Percentiles rank a stretch among this genome's conserved stretches.
Evolutionary conservation across 2,329 filamentous ascomycete species (phyloP).

Genomic region (Emmonsiellopsis sp.): DNA sequence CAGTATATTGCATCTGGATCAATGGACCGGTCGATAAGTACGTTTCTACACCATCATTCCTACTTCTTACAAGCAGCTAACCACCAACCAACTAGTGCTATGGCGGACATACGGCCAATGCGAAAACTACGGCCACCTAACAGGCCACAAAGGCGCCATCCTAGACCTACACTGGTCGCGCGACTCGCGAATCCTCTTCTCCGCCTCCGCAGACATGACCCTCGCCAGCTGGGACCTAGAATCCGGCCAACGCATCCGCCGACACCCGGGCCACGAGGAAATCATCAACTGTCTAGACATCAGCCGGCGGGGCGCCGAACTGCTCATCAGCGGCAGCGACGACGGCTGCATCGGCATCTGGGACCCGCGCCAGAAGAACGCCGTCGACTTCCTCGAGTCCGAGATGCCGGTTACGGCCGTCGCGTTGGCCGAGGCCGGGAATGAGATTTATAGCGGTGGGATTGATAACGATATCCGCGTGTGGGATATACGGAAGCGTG

Average conservation of each 20-base stretch:
- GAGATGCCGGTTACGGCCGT: slow-evolving; percentile 89
- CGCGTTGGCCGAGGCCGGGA: slow-evolving; percentile 84
- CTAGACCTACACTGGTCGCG: slow-evolving; percentile 94
- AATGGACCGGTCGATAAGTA: slow-evolving; percentile 87
- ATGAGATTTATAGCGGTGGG: slow-evolving; percentile 87
- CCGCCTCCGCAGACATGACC: slow-evolving; percentile 87
- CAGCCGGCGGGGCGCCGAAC: slow-evolving; percentile 79
- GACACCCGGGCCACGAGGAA: slow-evolving; percentile 88
- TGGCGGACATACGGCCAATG: slow-evolving; percentile 91
- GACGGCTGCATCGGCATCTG: slow-evolving; percentile 91
- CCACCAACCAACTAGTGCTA: slow-evolving; percentile 51
- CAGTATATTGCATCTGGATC: slow-evolving; percentile 87
- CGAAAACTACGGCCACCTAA: slow-evolving; percentile 86
- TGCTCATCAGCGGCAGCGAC: slow-evolving; percentile 84
- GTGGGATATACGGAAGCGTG: slow-evolving; percentile 92
- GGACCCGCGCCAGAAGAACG: slow-evolving; percentile 87
- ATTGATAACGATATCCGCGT: slow-evolving; percentile 97
- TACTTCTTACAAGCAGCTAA: background rate
- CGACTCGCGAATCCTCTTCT: slow-evolving; percentile 83
- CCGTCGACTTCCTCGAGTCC: slow-evolving; percentile 78
- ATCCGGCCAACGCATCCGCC: slow-evolving; percentile 81
- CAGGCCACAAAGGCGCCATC: slow-evolving; percentile 81
- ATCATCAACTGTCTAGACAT: slow-evolving; percentile 90
- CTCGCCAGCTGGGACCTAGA: slow-evolving; percentile 93
- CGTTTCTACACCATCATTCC: slow-evolving; percentile 22